phyloP scores from a whole-genome alignment of 1,284 basidiomycete genomes.

The Trichosporon sp. region DNA sequence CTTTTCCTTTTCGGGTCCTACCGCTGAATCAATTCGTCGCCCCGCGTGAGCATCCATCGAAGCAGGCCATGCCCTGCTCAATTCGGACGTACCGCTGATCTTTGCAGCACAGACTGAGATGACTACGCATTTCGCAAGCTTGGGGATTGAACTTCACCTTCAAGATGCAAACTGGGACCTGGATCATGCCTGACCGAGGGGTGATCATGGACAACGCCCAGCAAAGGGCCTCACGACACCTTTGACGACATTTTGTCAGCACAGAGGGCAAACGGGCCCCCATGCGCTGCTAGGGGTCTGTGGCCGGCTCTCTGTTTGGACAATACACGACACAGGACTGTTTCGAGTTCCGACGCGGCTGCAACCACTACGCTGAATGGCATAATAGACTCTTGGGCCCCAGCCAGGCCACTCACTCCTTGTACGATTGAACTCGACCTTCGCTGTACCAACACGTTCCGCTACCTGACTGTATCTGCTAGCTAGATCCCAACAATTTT shows the following conservation, averaged over 20 bases:
- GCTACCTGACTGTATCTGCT: neutral
- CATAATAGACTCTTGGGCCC: neutral
- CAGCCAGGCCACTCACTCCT: neutral
- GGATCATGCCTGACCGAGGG: neutral
- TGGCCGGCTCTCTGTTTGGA: neutral
- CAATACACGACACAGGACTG: conserved; percentile 1
- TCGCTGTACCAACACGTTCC: neutral
- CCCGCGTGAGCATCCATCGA: neutral
- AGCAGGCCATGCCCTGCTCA: neutral
- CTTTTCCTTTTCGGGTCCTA: neutral
- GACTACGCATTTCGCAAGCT: neutral
- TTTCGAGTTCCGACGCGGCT: neutral
- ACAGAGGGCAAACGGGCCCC: neutral
- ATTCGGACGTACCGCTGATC: no score
- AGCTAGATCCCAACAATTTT: neutral
- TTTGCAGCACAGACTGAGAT: neutral
- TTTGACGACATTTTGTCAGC: neutral
- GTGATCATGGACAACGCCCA: neutral
- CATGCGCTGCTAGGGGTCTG: neutral
- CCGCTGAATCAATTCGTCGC: neutral
- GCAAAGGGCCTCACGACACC: neutral
- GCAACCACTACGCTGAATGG: neutral
- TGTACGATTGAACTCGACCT: neutral
- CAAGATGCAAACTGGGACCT: neutral
- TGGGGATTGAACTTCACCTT: neutral